phyloP scores from a whole-genome alignment of 768 basidiomycete species.

The Fomitopsis pulvina region DNA sequence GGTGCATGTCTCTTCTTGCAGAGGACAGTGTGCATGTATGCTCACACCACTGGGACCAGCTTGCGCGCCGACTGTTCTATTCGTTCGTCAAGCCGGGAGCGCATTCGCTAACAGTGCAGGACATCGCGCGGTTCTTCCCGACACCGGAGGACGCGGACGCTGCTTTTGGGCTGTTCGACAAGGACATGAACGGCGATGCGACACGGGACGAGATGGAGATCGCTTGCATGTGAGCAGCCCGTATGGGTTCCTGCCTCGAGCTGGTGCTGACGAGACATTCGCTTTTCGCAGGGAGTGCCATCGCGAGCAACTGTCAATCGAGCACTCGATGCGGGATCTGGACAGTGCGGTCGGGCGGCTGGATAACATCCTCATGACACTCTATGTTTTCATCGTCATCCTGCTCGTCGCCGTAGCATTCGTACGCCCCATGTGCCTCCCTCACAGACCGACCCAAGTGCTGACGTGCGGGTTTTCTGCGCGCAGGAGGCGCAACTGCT shows the following conservation, averaged over 20 bases:
- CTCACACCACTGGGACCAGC: conserved; percentile 30
- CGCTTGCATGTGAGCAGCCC: conserved; percentile 50
- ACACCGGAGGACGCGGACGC: conserved; percentile 58
- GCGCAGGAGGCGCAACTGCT: conserved; percentile 64
- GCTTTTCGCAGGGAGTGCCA: conserved; percentile 58
- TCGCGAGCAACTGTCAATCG: conserved; percentile 77
- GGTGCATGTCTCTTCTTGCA: conserved; percentile 26
- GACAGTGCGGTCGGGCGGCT: conserved; percentile 85
- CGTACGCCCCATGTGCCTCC: conserved; percentile 33
- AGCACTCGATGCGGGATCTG: conserved; percentile 82
- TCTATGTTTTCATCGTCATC: conserved; percentile 64
- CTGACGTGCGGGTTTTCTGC: neutral
- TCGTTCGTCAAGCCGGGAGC: conserved; percentile 64
- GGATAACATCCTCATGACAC: conserved; percentile 80
- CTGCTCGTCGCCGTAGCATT: conserved; percentile 83
- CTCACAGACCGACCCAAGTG: neutral
- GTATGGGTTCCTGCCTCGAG: neutral
- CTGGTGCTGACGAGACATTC: conserved; percentile 1
- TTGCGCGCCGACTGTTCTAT: conserved; percentile 82
- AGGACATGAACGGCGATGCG: conserved; percentile 66
- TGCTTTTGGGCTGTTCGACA: conserved; percentile 65
- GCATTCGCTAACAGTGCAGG: conserved; percentile 53
- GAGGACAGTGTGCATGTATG: neutral
- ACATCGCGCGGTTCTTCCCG: conserved; percentile 69
- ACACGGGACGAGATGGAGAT: conserved; percentile 71